A percentile compares a stretch with the other conserved stretches of the same genome.
These are phyloP conservation scores for Phytopythium litorale DNA, from an alignment of 352 stramenopile species.

Conservation along the genomic window DNA sequence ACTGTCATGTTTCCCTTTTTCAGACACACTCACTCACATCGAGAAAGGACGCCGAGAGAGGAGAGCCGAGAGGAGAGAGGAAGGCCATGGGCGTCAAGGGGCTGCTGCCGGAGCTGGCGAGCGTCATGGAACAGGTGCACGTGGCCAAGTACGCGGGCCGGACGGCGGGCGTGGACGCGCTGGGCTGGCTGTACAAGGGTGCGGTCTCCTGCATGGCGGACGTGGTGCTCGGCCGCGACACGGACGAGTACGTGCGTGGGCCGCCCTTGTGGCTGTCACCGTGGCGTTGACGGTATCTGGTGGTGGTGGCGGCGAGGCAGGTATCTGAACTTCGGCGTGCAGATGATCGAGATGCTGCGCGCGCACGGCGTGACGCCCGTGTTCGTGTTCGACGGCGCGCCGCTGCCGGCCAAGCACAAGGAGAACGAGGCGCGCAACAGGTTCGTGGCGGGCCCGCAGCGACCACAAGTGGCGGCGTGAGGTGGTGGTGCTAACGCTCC, in stretches of 20 bases:
- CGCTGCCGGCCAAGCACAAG: conserved; percentile 84
- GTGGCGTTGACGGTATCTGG: no score
- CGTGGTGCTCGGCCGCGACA: conserved; percentile 57
- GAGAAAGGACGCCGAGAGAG: neutral
- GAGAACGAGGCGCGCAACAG: conserved; percentile 47
- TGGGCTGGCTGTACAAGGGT: conserved; percentile 89
- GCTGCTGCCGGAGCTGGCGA: conserved; percentile 62
- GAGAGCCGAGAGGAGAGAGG: neutral
- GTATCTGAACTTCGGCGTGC: conserved; percentile 87
- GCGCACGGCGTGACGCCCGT: conserved; percentile 80
- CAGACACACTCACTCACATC: no score
- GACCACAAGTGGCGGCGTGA: neutral
- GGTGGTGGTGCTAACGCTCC: neutral
- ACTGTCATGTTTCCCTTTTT: no score
- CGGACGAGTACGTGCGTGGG: conserved; percentile 28
- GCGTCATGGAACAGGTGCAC: conserved; percentile 68
- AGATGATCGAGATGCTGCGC: conserved; percentile 86
- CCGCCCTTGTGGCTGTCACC: no score
- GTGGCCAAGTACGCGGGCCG: conserved; percentile 75
- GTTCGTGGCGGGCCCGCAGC: conserved; percentile 13
- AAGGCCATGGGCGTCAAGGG: conserved; percentile 63
- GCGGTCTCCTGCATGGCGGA: conserved; percentile 86
- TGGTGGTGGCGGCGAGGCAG: conserved; percentile 11
- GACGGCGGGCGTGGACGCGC: conserved; percentile 66
- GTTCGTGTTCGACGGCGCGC: conserved; percentile 93